A percentile compares a stretch with the other conserved stretches of the same genome.
Conservation (phyloP, 495 filamentous ascomycete species). For the Aspergillus steynii region DNA sequence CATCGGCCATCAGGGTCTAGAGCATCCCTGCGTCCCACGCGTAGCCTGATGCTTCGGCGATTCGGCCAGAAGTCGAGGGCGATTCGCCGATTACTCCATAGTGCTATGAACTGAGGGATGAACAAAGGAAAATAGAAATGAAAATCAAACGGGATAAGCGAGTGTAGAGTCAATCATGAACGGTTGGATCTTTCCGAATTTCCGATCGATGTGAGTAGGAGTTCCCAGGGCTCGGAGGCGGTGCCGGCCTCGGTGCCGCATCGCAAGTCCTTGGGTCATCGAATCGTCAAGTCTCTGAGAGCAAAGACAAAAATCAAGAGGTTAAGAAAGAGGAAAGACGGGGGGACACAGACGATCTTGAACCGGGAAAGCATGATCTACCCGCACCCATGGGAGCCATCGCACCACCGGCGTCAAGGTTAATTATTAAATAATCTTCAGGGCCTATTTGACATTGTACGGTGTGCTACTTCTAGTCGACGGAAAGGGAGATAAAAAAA, state of each 20-base stretch:
- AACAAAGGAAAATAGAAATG: neutral
- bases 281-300: conserved; percentile 2
- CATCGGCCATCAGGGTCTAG: neutral
- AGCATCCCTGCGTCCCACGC: neutral
- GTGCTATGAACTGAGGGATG: too few species aligned
- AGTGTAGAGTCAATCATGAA: too few species aligned
- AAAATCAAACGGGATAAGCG: too few species aligned
- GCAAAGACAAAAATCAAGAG: neutral
- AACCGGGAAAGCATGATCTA: neutral
- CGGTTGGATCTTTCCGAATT: too few species aligned
- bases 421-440: neutral
- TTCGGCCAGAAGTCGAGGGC: neutral
- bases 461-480: neutral
- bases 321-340: neutral
- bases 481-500: neutral
- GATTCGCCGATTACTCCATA: neutral
- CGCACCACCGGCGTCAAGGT: neutral
- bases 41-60: neutral
- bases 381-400: neutral
- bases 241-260: neutral
- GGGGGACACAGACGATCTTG: neutral
- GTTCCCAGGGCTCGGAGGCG: too few species aligned
- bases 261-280: conserved; percentile 12
- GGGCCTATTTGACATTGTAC: neutral
- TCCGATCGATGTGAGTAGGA: too few species aligned